Evolutionary conservation across 352 stramenopile genomes (phyloP).

Genomic region (Phytopythium delawarense): DNA sequence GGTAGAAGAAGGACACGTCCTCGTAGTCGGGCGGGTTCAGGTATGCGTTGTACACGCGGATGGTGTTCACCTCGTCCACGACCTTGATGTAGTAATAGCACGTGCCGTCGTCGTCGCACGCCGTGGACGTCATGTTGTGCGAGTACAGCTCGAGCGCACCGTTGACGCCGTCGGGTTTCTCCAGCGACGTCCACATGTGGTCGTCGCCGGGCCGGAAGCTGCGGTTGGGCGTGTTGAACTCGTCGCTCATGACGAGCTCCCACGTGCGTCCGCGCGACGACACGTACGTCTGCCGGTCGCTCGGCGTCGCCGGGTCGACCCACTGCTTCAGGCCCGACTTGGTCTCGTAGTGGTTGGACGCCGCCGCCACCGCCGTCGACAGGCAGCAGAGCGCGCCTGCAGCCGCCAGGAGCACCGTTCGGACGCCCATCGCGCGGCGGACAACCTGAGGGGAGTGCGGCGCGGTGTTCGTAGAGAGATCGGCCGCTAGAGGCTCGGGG

Average conservation of each 20-base stretch:
- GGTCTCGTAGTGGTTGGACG: constrained; percentile 22
- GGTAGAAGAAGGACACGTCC: constrained; percentile 42
- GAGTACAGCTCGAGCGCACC: constrained; percentile 92
- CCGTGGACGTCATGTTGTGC: constrained; percentile 71
- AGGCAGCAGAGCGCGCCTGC: constrained; percentile 1
- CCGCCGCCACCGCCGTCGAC: constrained; percentile 1
- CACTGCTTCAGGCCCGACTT: constrained; percentile 50
- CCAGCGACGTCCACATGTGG: constrained; percentile 90
- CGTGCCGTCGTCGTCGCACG: constrained; percentile 40
- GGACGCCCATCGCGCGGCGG: neutral
- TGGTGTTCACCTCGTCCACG: constrained; percentile 34
- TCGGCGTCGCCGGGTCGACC: constrained; percentile 47
- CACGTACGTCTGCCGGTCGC: constrained; percentile 25
- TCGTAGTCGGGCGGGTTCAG: constrained; percentile 41
- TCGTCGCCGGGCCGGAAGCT: constrained; percentile 89
- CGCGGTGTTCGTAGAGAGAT: neutral
- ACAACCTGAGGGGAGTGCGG: neutral
- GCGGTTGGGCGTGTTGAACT: constrained; percentile 86
- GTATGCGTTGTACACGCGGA: constrained; percentile 57
- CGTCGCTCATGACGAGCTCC: constrained; percentile 90
- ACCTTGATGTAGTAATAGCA: constrained; percentile 64
- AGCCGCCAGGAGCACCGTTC: neutral
- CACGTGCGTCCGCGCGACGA: constrained; percentile 43
- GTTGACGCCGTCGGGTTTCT: constrained; percentile 95
- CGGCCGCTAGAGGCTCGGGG: neutral